These are phyloP conservation scores for Mycena galericulata DNA, from an alignment of 768 basidiomycete genomes.

Conservation along the genomic window DNA sequence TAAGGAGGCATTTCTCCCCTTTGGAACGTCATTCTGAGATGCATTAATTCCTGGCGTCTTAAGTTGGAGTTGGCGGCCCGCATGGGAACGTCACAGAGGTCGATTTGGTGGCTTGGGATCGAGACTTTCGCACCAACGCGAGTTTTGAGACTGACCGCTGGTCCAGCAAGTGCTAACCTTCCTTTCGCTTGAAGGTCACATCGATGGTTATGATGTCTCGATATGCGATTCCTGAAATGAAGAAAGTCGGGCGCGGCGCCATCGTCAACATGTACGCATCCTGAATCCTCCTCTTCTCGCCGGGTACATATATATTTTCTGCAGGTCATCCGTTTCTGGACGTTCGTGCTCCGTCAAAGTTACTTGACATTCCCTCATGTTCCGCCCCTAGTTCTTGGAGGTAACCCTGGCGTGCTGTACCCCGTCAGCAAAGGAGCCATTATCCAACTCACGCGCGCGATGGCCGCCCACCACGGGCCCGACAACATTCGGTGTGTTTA, in stretches of 20 bases:
- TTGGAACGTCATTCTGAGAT: neutral
- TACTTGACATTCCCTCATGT: neutral
- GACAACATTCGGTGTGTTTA: conserved; percentile 51
- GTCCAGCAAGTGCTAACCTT: too few relatives aligned
- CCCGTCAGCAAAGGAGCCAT: conserved; percentile 58
- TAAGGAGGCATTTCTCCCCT: neutral
- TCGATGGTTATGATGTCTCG: conserved; percentile 60
- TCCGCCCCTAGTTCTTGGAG: conserved; percentile 40
- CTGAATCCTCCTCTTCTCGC: neutral
- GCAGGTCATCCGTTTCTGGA: conserved; percentile 30
- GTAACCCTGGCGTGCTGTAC: conserved; percentile 54
- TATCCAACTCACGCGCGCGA: conserved; percentile 58
- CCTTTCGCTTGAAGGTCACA: conserved; percentile 46
- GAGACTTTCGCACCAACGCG: conserved; percentile 41
- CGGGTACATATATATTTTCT: neutral
- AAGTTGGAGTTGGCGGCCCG: conserved; percentile 55
- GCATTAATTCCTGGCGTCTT: too few relatives aligned
- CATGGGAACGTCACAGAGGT: conserved; percentile 49
- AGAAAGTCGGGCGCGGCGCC: conserved; percentile 50
- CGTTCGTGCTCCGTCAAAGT: conserved; percentile 1
- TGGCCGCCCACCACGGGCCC: conserved; percentile 57
- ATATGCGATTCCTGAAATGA: conserved; percentile 58
- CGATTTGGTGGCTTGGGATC: conserved; percentile 49
- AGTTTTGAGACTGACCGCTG: neutral
- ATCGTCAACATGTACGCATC: conserved; percentile 52